phyloP scores from a whole-genome alignment of 2,329 filamentous ascomycete species.

The Aureobasidium sp. region DNA sequence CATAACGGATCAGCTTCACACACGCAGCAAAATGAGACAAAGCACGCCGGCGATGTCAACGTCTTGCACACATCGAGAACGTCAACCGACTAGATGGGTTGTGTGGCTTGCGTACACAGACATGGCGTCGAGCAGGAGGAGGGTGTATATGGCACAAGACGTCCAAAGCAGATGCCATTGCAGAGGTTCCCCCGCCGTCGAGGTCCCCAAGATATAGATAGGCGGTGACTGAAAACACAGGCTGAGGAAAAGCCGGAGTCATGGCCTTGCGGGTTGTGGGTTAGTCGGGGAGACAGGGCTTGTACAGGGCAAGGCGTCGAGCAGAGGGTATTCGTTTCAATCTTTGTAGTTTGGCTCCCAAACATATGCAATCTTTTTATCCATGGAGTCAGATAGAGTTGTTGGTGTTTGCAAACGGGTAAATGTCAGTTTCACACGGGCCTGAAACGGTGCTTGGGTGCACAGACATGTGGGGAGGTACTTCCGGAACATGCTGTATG shows the following conservation, averaged over 20 bases:
- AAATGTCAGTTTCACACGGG: conserved; percentile 3
- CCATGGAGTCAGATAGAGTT: not conserved
- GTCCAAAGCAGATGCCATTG: not conserved
- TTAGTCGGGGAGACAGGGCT: not conserved
- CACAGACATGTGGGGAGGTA: conserved; percentile 8
- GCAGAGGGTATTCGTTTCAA: not conserved
- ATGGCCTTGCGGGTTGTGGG: not conserved
- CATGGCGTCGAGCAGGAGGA: not conserved
- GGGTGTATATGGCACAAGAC: not conserved
- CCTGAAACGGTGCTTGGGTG: not conserved
- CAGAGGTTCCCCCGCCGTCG: not conserved
- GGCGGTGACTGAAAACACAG: not conserved
- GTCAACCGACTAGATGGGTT: not conserved
- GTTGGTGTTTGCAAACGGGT: not conserved
- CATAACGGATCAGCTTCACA: not conserved
- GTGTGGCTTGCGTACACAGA: not conserved
- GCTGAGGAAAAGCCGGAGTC: not conserved
- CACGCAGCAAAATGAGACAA: not conserved
- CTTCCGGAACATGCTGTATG: not conserved
- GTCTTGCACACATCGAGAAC: not conserved
- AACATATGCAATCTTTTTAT: conserved; percentile 6
- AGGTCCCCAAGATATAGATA: not conserved
- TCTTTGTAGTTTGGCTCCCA: not conserved
- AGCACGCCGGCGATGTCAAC: conserved; percentile 5
- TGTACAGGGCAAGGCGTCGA: conserved; percentile 4